These are phyloP conservation scores for Exobasidium rhododendri DNA, from an alignment of 1,284 basidiomycete species.

Conservation along the genomic window DNA sequence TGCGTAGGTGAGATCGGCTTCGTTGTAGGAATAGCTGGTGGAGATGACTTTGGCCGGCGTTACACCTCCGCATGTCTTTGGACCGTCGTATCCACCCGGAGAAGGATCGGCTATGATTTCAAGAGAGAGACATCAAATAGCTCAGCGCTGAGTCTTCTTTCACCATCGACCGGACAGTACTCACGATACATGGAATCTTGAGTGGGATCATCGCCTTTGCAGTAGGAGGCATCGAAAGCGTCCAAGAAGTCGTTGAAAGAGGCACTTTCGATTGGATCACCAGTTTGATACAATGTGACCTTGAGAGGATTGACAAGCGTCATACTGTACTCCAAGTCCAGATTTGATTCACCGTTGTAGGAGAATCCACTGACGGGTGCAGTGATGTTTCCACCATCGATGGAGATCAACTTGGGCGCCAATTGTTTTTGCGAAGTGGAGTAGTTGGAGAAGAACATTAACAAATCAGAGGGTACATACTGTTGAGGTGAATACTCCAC, in stretches of 20 bases:
- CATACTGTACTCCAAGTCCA: slow-evolving; percentile 63
- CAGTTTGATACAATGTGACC: slow-evolving; percentile 60
- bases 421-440: slow-evolving; percentile 52
- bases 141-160: too few species aligned
- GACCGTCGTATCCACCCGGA: slow-evolving; percentile 57
- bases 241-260: slow-evolving; percentile 55
- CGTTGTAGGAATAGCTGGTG: slow-evolving; percentile 59
- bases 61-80: slow-evolving; percentile 61
- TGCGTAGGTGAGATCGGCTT: slow-evolving; percentile 58
- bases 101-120: slow-evolving; percentile 3
- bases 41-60: slow-evolving; percentile 62
- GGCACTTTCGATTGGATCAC: slow-evolving; percentile 56
- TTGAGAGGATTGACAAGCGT: slow-evolving; percentile 57
- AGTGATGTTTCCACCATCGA: slow-evolving; percentile 59
- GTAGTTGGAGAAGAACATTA: slow-evolving; percentile 59
- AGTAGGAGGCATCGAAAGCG: slow-evolving; percentile 61
- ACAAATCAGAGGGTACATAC: slow-evolving; percentile 59
- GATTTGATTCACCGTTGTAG: slow-evolving; percentile 61
- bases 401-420: slow-evolving; percentile 57
- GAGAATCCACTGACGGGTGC: slow-evolving; percentile 55
- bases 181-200: slow-evolving; percentile 63
- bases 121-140: background rate
- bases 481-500: slow-evolving; percentile 62
- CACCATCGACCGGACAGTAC: slow-evolving; percentile 44
- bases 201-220: slow-evolving; percentile 64